phyloP scores from a whole-genome alignment of 306 rosid species.

The Echinosophora koreensis region DNA sequence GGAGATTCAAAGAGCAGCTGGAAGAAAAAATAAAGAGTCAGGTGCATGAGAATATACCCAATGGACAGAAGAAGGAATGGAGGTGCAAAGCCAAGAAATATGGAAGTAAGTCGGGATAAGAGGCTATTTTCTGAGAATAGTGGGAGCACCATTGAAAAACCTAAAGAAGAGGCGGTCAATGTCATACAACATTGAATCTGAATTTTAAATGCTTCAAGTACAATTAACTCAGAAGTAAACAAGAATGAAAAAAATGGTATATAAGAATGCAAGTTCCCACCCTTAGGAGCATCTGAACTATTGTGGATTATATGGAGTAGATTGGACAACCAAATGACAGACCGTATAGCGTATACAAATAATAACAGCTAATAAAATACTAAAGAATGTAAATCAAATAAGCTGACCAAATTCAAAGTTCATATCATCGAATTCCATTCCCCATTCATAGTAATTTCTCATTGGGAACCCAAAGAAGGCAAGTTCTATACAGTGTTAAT shows the following conservation, averaged over 20 bases:
- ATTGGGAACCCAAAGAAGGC: conserved; percentile 16
- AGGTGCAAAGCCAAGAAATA: conserved; percentile 93
- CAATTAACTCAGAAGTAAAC: conserved; percentile 27
- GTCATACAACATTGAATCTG: conserved; percentile 39
- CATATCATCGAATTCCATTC: conserved; percentile 15
- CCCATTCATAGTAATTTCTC: conserved; percentile 18
- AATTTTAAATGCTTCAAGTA: conserved; percentile 24
- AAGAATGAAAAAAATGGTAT: conserved; percentile 15
- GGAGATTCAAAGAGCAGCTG: conserved; percentile 10
- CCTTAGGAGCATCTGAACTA: not conserved
- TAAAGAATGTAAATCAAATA: conserved; percentile 25
- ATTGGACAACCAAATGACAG: conserved; percentile 36
- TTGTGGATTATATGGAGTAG: not conserved
- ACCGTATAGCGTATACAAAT: not conserved
- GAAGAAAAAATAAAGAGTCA: conserved; percentile 15
- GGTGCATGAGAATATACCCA: conserved; percentile 62
- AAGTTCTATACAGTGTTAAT: not conserved
- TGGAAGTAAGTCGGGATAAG: conserved; percentile 82
- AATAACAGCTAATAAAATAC: conserved; percentile 22
- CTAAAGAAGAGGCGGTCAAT: conserved; percentile 56
- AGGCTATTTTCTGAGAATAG: conserved; percentile 78
- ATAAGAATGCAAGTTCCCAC: conserved; percentile 1
- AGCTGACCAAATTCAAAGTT: conserved; percentile 26
- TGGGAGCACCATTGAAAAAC: conserved; percentile 82
- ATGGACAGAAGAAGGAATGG: conserved; percentile 92